These are phyloP conservation scores for Picea abies DNA, from an alignment of 83 land plant genomes.

Conservation along the genomic window DNA sequence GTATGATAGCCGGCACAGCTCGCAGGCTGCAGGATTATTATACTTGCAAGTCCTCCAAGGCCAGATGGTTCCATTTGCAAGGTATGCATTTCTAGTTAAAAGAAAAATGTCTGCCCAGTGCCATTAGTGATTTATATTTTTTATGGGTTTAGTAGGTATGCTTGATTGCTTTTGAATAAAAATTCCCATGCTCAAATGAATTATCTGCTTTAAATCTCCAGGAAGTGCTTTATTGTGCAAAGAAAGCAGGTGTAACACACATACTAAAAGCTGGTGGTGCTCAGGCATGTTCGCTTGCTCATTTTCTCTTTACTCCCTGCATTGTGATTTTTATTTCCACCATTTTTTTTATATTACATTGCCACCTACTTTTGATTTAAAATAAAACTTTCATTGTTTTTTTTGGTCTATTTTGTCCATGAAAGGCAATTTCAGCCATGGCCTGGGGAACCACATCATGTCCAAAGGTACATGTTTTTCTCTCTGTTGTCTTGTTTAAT, in stretches of 20 bases:
- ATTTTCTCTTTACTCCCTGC: neutral
- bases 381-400: constrained; percentile 1
- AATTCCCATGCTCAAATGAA: neutral
- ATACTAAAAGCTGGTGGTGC: constrained; percentile 99
- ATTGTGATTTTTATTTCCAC: constrained; percentile 2
- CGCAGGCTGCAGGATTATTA: constrained; percentile 94
- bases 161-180: neutral
- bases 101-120: neutral
- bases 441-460: constrained; percentile 99
- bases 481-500: neutral
- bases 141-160: neutral
- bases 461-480: constrained; percentile 81
- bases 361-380: neutral
- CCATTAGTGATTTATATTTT: neutral
- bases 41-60: constrained; percentile 98
- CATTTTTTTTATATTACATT: neutral
- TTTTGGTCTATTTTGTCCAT: neutral
- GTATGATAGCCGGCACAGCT: constrained; percentile 91
- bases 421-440: constrained; percentile 98
- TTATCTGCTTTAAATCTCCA: constrained; percentile 19
- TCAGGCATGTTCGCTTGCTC: constrained; percentile 58
- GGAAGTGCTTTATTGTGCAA: constrained; percentile 99
- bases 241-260: constrained; percentile 97
- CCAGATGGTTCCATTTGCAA: constrained; percentile 95
- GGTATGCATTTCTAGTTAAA: constrained; percentile 40